phyloP scores from a whole-genome alignment of 352 stramenopile genomes.

The Phytophthora crassamura region DNA sequence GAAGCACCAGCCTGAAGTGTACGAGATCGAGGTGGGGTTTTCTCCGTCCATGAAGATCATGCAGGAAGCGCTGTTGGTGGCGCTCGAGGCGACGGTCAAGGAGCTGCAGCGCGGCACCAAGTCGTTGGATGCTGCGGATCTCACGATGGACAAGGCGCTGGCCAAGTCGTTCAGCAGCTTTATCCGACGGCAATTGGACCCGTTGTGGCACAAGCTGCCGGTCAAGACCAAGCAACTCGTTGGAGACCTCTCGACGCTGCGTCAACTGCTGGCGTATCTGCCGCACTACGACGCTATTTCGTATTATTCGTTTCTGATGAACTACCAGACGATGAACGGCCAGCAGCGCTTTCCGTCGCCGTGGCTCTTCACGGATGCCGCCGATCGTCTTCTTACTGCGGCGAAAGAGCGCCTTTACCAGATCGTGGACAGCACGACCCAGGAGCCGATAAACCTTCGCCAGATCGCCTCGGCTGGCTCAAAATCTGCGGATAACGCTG shows the following conservation, averaged over 20 bases:
- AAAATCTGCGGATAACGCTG: slow-evolving; percentile 29
- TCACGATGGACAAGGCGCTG: slow-evolving; percentile 95
- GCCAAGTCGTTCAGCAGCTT: slow-evolving; percentile 75
- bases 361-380: slow-evolving; percentile 95
- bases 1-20: slow-evolving; percentile 88
- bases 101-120: slow-evolving; percentile 93
- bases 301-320: slow-evolving; percentile 95
- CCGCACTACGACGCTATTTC: slow-evolving; percentile 96
- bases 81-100: slow-evolving; percentile 93
- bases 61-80: slow-evolving; percentile 94
- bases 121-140: slow-evolving; percentile 75
- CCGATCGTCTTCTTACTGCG: slow-evolving; percentile 92
- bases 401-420: slow-evolving; percentile 94
- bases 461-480: slow-evolving; percentile 16
- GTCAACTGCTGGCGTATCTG: slow-evolving; percentile 92
- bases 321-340: slow-evolving; percentile 89
- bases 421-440: slow-evolving; percentile 68
- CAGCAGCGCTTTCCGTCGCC: slow-evolving; percentile 88
- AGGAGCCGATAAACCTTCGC: slow-evolving; percentile 47
- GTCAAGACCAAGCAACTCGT: slow-evolving; percentile 95
- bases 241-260: slow-evolving; percentile 75
- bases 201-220: slow-evolving; percentile 96
- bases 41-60: slow-evolving; percentile 94
- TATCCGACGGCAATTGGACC: slow-evolving; percentile 93
- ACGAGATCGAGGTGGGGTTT: slow-evolving; percentile 94